Evolutionary conservation across 2,329 filamentous ascomycete genomes (phyloP), one percentile per base, ranked within the genome.

Genomic region (Fusarium guadeloupense): DNA sequence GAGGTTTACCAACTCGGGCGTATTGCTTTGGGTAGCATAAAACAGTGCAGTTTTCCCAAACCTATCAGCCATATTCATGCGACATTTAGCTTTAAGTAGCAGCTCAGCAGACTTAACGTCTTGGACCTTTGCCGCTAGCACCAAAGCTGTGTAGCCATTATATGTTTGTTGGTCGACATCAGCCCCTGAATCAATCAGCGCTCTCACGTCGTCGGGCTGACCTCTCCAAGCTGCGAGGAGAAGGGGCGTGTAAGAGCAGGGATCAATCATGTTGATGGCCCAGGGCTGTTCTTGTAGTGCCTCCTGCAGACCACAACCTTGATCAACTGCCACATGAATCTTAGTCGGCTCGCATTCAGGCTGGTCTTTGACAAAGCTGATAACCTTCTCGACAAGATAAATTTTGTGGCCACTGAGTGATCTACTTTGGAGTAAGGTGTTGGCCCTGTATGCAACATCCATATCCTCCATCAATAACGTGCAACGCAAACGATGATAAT

Each of bases 1-100:
- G 2, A 60, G 31, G 1, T 20, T 9, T 6, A 47, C 41, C 9
- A 41, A 12, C 7, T 58, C 43, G 1, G 19, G 13, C 0, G n/a
- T n/a, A 3, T 8, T 14, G 1, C 0, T 2, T 0, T 0, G 0
- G 2, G 31, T 31, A 5, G 57, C 64, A 0, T 0, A 1, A 5
- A 62, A 40, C 3, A 67, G 10, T 7, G 57, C 39, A 9, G 64
- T 50, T 2, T 0, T 0, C 5, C 39, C 42, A 0, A 6, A 0
- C 0, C 5, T 6, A 8, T 33, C 1, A 5, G 16, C 6, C 2
- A 20, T 12, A 7, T 44, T 10, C 1, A 54, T 23, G 4, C n/a
- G 5, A 1, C 43, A 55, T 7, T 26, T 44, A 9, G 37, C 43
- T n/a, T 12, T 49, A 4, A 67, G 40, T 1, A 67, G n/a, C 0